Evolutionary conservation across 2,329 filamentous ascomycete species (phyloP).

Genomic region (Paracoccidioides lutzii): DNA sequence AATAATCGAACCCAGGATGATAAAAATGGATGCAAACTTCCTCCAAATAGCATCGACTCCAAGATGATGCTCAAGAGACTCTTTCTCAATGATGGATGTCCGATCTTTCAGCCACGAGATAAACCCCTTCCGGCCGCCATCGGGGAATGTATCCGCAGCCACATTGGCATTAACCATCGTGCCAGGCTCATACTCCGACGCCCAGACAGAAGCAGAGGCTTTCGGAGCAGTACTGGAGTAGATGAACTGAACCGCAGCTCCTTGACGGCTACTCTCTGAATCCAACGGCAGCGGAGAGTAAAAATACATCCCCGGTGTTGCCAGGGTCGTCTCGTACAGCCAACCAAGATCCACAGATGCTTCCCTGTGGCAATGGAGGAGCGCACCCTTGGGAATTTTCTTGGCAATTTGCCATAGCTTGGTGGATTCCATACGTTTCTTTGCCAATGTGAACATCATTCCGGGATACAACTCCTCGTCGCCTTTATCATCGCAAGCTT

Average conservation of each 20-base stretch:
- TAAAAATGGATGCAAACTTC: conserved; percentile 66
- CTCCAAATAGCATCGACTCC: conserved; percentile 74
- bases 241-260: conserved; percentile 48
- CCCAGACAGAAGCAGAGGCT: conserved; percentile 49
- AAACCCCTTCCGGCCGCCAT: conserved; percentile 59
- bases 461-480: conserved; percentile 63
- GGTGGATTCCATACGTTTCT: conserved; percentile 72
- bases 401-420: conserved; percentile 75
- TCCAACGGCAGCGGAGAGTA: conserved; percentile 45
- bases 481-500: conserved; percentile 50
- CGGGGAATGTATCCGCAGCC: conserved; percentile 63
- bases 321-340: conserved; percentile 58
- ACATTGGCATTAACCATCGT: conserved; percentile 45
- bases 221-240: conserved; percentile 38
- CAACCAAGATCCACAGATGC: conserved; percentile 84
- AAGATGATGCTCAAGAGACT: conserved; percentile 67
- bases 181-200: conserved; percentile 45
- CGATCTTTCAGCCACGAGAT: conserved; percentile 62
- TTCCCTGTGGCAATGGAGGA: conserved; percentile 79
- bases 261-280: conserved; percentile 40
- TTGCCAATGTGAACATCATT: conserved; percentile 86
- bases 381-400: conserved; percentile 70
- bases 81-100: conserved; percentile 56
- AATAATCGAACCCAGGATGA: conserved; percentile 58
- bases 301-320: conserved; percentile 61